Evolutionary conservation across 1,139 yeast genomes (phyloP).

Genomic region (Geotrichum restrictum): DNA sequence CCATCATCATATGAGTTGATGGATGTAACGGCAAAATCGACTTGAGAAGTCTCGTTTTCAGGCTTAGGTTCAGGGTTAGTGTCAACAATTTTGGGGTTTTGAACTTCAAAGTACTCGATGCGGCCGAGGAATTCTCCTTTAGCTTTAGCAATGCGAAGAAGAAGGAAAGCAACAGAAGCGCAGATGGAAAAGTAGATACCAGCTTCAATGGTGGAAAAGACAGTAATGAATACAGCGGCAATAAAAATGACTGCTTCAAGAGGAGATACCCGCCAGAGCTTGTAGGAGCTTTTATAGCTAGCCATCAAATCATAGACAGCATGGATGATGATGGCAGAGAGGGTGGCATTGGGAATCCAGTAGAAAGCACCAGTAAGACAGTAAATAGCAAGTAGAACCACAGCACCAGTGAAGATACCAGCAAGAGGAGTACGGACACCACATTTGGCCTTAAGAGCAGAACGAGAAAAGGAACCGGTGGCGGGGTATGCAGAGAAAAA

Average conservation of each 20-base stretch:
- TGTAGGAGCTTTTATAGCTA: conserved; percentile 64
- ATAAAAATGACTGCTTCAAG: conserved; percentile 72
- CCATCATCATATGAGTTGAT: not conserved
- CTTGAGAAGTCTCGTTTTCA: not conserved
- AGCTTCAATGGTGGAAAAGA: conserved; percentile 76
- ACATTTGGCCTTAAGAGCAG: conserved; percentile 91
- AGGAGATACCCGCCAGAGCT: conserved; percentile 73
- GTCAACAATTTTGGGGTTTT: conserved; percentile 48
- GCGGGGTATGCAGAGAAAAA: conserved; percentile 93
- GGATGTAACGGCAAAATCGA: not conserved
- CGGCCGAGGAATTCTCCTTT: conserved; percentile 80
- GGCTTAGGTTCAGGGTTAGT: conserved; percentile 29
- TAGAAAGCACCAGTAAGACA: conserved; percentile 77
- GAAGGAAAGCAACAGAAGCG: conserved; percentile 71
- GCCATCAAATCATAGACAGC: conserved; percentile 88
- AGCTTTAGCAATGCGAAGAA: conserved; percentile 76
- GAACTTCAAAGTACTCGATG: conserved; percentile 42
- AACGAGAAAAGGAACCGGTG: conserved; percentile 92
- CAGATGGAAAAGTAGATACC: conserved; percentile 89
- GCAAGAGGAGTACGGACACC: conserved; percentile 94
- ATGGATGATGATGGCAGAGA: conserved; percentile 85
- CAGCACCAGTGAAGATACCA: conserved; percentile 85
- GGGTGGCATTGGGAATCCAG: conserved; percentile 85
- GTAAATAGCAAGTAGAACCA: conserved; percentile 81
- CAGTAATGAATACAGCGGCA: conserved; percentile 71